Percentiles rank a stretch among this genome's conserved stretches.
Evolutionary conservation across 2,329 filamentous ascomycete species (phyloP).

Genomic region (Nigrospora oryzae): DNA sequence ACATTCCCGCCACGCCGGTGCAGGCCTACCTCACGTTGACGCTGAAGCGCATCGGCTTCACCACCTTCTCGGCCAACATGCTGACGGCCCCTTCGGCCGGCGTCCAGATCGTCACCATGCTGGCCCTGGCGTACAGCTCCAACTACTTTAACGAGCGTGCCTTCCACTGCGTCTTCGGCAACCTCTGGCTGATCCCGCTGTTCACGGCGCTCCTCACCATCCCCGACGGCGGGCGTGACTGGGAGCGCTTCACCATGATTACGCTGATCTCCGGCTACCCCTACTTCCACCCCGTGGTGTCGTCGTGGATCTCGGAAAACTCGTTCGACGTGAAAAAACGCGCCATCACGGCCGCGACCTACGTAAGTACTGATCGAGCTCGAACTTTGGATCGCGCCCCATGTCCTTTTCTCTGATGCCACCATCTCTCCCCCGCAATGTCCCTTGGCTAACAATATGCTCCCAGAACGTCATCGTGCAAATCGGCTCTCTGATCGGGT

Average conservation of each 20-base stretch:
- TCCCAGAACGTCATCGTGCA: constrained; percentile 35
- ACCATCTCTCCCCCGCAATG: background rate
- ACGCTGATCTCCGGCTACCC: constrained; percentile 46
- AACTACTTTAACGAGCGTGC: constrained; percentile 47
- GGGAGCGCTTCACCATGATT: constrained; percentile 41
- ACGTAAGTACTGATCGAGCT: constrained; percentile 9
- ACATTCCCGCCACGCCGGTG: constrained; percentile 39
- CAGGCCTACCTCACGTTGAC: constrained; percentile 46
- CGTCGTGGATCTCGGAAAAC: constrained; percentile 41
- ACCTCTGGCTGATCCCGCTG: constrained; percentile 43
- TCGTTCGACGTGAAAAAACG: constrained; percentile 40
- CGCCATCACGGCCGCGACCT: constrained; percentile 36
- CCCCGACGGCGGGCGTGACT: constrained; percentile 36
- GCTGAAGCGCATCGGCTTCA: constrained; percentile 47
- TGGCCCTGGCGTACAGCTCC: constrained; percentile 43
- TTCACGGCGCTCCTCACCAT: constrained; percentile 41
- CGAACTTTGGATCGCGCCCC: background rate
- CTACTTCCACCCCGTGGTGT: constrained; percentile 48
- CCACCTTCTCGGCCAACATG: constrained; percentile 52
- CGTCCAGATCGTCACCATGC: constrained; percentile 48
- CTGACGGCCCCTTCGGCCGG: constrained; percentile 51
- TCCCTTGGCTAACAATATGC: too few relatives aligned
- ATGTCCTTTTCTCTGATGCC: background rate
- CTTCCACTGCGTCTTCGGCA: constrained; percentile 41
- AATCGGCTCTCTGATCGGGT: constrained; percentile 31